Base-by-base conservation (phyloP, 2,329 filamentous ascomycete genomes). In the Colletotrichum trifolii region DNA sequence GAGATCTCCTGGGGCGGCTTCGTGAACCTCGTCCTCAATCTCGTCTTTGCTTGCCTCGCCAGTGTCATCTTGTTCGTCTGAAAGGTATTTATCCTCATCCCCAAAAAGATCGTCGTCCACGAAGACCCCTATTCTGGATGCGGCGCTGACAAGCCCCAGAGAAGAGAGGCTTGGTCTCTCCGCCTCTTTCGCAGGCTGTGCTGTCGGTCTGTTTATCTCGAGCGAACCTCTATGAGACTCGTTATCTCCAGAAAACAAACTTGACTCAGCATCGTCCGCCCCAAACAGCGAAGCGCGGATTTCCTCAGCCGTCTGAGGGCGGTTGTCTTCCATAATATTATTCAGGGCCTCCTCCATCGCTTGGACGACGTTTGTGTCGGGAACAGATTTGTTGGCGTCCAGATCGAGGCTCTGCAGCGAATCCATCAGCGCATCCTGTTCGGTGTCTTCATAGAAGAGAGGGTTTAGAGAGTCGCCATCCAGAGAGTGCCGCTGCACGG, bases 1-100 rank as follows among this genome's bases (percentile, higher is more conserved):
- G 3, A 99, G 85, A 75, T 99, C 96, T 42, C 96, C 96, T 1
- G 96, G 96, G 0, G 94, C 95, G 47, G 96, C 96, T 81, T 97
- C 92, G 70, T 97, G 93, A 8, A 99, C 93, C 69, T 94, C 91
- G 68, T 97, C 94, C 11, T 91, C 87, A 5, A 89, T 84, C 50
- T 89, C 87, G 4, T 83, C 82, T 11, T 83, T 82, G 2, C 82
- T 81, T 17, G 83, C 82, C 25, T 83, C 83, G 9, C 89, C 87
- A 1, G 85, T 84, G 64, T 95, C 93, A 54, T 94, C 92, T 56
- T 91, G 89, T 71, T 97, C 94, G 70, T 97, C 95, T 56, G 94
- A 91, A 6, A 94, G 82, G 69, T 93, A 93, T 71, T 90, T 94
- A 71, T 92, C 88, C 72, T 97, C 93, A 68, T 98, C 95, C 2